Conservation (phyloP, 805 yeast genomes). For the Candida krabiensis region DNA sequence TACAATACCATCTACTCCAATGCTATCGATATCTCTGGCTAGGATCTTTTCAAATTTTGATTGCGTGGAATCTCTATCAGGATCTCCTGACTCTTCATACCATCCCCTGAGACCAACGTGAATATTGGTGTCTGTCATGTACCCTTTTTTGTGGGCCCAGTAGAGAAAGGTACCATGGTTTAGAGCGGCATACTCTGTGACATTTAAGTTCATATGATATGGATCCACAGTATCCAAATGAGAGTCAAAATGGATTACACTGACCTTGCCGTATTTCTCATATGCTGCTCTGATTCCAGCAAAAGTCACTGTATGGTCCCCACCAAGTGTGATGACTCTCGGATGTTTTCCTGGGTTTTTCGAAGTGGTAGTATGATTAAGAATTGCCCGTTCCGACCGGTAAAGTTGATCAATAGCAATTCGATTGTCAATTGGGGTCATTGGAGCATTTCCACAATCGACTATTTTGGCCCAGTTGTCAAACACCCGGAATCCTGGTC, state of each 20-base stretch:
- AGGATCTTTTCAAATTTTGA: conserved; percentile 34
- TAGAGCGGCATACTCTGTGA: conserved; percentile 49
- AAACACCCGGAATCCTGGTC: conserved; percentile 32
- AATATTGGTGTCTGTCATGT: conserved; percentile 43
- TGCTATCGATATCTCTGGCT: conserved; percentile 44
- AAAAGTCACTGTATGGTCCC: conserved; percentile 59
- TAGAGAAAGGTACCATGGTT: conserved; percentile 69
- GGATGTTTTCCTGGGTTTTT: conserved; percentile 29
- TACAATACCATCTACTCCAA: conserved; percentile 39
- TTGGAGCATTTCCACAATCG: conserved; percentile 58
- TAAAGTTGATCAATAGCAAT: conserved; percentile 54
- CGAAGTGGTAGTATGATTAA: conserved; percentile 31
- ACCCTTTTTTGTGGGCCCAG: conserved; percentile 65
- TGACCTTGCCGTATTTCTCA: conserved; percentile 46
- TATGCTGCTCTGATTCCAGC: conserved; percentile 51
- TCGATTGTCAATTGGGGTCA: conserved; percentile 57
- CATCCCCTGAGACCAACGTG: conserved; percentile 69
- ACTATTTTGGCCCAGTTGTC: conserved; percentile 39
- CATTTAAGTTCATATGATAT: conserved; percentile 54
- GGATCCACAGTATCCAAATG: conserved; percentile 77
- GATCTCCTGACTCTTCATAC: conserved; percentile 36
- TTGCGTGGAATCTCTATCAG: conserved; percentile 39
- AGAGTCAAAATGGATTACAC: conserved; percentile 64
- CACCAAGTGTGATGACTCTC: conserved; percentile 54
- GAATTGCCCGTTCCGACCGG: conserved; percentile 47